Percentiles rank a stretch among this genome's conserved stretches.
phyloP scores from a whole-genome alignment of 2,329 filamentous ascomycete species.

The Phyllosticta capitalensis region DNA sequence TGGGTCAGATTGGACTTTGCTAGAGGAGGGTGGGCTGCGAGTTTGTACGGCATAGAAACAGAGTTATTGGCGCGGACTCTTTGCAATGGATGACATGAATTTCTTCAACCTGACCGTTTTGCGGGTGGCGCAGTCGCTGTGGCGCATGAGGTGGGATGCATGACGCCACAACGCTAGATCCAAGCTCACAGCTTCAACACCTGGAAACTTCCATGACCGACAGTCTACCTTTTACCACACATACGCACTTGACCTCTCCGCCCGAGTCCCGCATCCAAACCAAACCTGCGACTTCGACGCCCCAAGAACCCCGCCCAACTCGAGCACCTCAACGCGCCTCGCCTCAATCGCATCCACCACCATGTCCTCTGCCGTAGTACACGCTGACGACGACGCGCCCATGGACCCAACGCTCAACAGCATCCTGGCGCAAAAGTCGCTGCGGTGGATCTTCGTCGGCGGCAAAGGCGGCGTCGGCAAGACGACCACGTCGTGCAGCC shows the following conservation, averaged over 20 bases:
- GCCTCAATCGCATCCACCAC: slow-evolving; percentile 4
- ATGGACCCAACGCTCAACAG: slow-evolving; percentile 91
- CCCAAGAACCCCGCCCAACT: not conserved
- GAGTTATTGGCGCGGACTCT: not conserved
- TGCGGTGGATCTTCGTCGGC: slow-evolving; percentile 98
- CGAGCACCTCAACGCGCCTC: not conserved
- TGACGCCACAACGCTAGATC: not conserved
- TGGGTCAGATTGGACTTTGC: not conserved
- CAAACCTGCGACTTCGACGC: not conserved
- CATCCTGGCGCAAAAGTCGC: slow-evolving; percentile 86
- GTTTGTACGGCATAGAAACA: not conserved
- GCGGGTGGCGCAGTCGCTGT: not conserved
- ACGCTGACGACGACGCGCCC: slow-evolving; percentile 55
- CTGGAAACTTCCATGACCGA: not conserved
- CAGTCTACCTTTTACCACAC: too few species aligned
- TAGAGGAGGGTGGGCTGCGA: not conserved
- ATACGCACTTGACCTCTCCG: too few species aligned
- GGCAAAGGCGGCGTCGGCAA: slow-evolving; percentile 98
- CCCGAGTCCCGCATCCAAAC: not conserved
- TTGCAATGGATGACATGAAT: not conserved
- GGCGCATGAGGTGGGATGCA: not conserved
- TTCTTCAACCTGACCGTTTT: not conserved
- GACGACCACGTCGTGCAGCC: slow-evolving; percentile 97
- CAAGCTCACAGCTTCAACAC: not conserved
- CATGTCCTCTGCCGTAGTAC: slow-evolving; percentile 29